Base-by-base conservation (phyloP, 2,329 filamentous ascomycete genomes). In the Xylariaceae sp. region DNA sequence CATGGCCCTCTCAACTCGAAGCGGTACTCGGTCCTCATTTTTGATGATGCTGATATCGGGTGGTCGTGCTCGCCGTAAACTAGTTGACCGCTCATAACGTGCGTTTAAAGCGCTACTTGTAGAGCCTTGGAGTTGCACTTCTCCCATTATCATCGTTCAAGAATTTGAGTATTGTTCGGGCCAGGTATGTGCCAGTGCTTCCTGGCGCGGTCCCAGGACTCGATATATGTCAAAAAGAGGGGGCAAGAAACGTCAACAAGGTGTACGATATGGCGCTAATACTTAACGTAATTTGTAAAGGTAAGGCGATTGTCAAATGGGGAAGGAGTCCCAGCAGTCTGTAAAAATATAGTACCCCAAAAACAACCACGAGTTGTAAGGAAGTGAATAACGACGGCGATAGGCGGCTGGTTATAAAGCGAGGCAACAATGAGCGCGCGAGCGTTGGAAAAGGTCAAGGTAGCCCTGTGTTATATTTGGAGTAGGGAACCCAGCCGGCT, bases 1-100 rank as follows among this genome's bases (percentile, higher is more conserved):
- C 49, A 64, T 67, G 20, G 75, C 61, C 60, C 74, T 80, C 40
- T 74, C 73, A 6, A 68, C 59, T 30, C 77, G 76, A 50, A 81
- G 58, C 10, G 78, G 74, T 4, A 77, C 61, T 23, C 75, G 72
- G 40, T 70, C 70, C 50, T 73, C 72, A 57, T 72, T 65, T 50
- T 60, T 67, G 20, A 61, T 53, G 18, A 67, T 49, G 8, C 66
- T 61, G 26, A 74, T 64, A 58, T 76, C 66, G 23, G 75, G 73
- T 11, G 76, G 76, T 18, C 75, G 67, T 47, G 68, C 58, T 39
- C 75, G 70, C 54, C 72, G 70, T 23, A 66, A 58, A 18, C 71
- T 67, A 51, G 63, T 65, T 42, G 66, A 55, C 24, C 68, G 70
- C 39, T 65, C 68, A 50, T 69, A 67, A 13, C 66, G 60, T 15